Evolutionary conservation across 495 filamentous ascomycete species (phyloP).

Genomic region (Clohesyomyces aquaticus): DNA sequence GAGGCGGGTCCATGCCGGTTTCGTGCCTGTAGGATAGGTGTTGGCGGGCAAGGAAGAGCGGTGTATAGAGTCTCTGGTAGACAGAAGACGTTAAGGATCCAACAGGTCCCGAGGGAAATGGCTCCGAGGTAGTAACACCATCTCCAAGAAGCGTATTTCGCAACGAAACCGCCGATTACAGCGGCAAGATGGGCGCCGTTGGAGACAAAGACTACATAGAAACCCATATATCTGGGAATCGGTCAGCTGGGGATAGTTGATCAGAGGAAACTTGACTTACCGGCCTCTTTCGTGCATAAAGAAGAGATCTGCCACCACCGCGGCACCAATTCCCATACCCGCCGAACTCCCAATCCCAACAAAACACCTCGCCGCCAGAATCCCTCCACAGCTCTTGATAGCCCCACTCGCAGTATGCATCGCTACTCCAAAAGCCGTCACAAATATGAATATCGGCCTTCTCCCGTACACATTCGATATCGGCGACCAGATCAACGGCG

Average conservation of each 20-base stretch:
- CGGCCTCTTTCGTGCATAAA: not conserved
- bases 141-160: slow-evolving; percentile 48
- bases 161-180: slow-evolving; percentile 50
- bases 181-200: slow-evolving; percentile 49
- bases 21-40: no score
- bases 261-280: no score
- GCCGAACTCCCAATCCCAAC: slow-evolving; percentile 26
- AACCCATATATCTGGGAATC: no score
- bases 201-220: slow-evolving; percentile 18
- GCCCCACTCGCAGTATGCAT: slow-evolving; percentile 45
- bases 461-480: slow-evolving; percentile 47
- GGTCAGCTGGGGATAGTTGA: no score
- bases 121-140: no score
- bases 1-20: no score
- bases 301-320: not conserved
- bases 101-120: no score
- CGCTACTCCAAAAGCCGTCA: slow-evolving; percentile 45
- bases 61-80: no score
- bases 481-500: slow-evolving; percentile 45
- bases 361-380: slow-evolving; percentile 28
- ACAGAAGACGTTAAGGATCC: no score
- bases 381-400: slow-evolving; percentile 15
- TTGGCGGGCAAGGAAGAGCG: no score
- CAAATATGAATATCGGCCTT: slow-evolving; percentile 46
- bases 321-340: slow-evolving; percentile 36